Percentiles rank a stretch among this genome's conserved stretches.
phyloP scores from a whole-genome alignment of 768 basidiomycete genomes.

The Floccularia luteovirens region DNA sequence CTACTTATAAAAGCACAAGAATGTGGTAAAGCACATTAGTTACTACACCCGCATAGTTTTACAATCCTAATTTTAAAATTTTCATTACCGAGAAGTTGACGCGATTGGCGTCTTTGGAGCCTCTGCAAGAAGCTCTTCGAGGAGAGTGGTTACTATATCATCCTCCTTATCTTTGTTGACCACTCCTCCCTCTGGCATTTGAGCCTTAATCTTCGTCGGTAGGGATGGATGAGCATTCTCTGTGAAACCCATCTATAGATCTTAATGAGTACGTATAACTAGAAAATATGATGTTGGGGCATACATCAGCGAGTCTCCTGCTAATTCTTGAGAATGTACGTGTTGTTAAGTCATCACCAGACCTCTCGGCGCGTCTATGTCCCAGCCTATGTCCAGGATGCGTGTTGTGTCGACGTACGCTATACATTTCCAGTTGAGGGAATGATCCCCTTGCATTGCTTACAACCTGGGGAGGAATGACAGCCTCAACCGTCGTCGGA shows the following conservation, averaged over 20 bases:
- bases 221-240: slow-evolving; percentile 47
- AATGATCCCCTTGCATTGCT: slow-evolving; percentile 55
- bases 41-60: no score
- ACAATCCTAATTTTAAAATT: no score
- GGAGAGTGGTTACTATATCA: slow-evolving; percentile 53
- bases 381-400: slow-evolving; percentile 26
- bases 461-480: slow-evolving; percentile 25
- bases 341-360: slow-evolving; percentile 21
- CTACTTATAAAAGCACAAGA: no score
- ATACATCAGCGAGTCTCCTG: slow-evolving; percentile 56
- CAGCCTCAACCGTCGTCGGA: no score
- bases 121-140: slow-evolving; percentile 49
- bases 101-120: slow-evolving; percentile 27
- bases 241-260: slow-evolving; percentile 66
- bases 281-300: slow-evolving; percentile 14
- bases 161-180: slow-evolving; percentile 53
- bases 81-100: slow-evolving; percentile 25
- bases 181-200: slow-evolving; percentile 33
- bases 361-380: slow-evolving; percentile 17
- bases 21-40: no score
- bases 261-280: slow-evolving; percentile 6
- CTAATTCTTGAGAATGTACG: slow-evolving; percentile 45
- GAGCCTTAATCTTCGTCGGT: slow-evolving; percentile 38
- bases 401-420: slow-evolving; percentile 41
- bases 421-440: slow-evolving; percentile 58